A percentile compares a stretch with the other conserved stretches of the same genome.
Evolutionary conservation across 2,329 filamentous ascomycete genomes (phyloP).

Genomic region (Aspergillus tamarii): DNA sequence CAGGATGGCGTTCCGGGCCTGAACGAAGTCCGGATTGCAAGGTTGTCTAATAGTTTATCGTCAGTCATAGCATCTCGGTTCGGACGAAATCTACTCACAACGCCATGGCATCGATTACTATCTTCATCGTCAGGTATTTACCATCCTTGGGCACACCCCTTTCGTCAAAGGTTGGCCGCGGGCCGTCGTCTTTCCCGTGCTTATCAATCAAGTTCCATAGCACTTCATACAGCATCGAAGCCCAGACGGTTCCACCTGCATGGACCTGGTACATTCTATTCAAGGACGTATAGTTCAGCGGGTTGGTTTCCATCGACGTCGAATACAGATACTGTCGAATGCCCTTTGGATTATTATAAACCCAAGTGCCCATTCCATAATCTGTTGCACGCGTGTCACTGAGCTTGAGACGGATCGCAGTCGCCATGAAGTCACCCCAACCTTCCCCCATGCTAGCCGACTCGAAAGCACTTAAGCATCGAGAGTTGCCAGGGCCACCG

Average conservation of each 20-base stretch:
- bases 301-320: constrained; percentile 13
- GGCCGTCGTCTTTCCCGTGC: constrained; percentile 16
- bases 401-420: constrained; percentile 18
- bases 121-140: constrained; percentile 20
- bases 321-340: constrained; percentile 19
- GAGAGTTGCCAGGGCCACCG: constrained; percentile 16
- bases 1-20: constrained; percentile 19
- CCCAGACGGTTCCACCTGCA: constrained; percentile 18
- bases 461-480: constrained; percentile 16
- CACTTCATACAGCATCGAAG: constrained; percentile 19
- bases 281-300: constrained; percentile 14
- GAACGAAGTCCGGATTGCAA: constrained; percentile 19
- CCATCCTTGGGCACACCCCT: constrained; percentile 14
- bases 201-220: constrained; percentile 23
- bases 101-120: constrained; percentile 20
- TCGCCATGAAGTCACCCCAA: constrained; percentile 22
- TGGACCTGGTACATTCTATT: constrained; percentile 12
- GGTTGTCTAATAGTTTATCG: constrained; percentile 14
- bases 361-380: constrained; percentile 17
- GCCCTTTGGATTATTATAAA: constrained; percentile 2
- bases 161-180: constrained; percentile 2
- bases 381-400: constrained; percentile 9
- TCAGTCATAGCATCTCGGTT: background rate
- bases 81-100: constrained; percentile 10
- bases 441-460: constrained; percentile 22